Evolutionary conservation across 2,329 filamentous ascomycete genomes (phyloP).

Genomic region (Neonectria faginata): DNA sequence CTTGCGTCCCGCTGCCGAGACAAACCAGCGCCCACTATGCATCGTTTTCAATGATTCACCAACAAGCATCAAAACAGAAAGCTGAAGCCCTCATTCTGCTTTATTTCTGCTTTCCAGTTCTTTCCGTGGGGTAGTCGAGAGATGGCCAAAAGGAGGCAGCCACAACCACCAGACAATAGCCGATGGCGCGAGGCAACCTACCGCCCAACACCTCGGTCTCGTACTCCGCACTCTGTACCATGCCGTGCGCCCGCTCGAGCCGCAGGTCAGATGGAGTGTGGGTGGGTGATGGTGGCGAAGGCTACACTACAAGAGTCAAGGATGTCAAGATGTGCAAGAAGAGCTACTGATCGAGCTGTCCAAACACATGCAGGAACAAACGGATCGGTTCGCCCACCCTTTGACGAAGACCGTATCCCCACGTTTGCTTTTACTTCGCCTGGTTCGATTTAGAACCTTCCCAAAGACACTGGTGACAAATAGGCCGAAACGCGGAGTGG

Average conservation of each 20-base stretch:
- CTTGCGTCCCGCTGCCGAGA: constrained; percentile 16
- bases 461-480: constrained; percentile 3
- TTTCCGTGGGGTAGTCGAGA: background rate
- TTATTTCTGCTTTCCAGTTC: background rate
- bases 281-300: constrained; percentile 17
- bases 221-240: constrained; percentile 5
- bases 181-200: constrained; percentile 4
- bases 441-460: constrained; percentile 6
- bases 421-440: constrained; percentile 15
- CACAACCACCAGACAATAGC: constrained; percentile 19
- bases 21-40: background rate
- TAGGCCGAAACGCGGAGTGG: background rate
- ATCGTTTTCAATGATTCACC: background rate
- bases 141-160: background rate
- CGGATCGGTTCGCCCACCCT: background rate
- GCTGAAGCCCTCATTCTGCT: background rate
- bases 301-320: constrained; percentile 8
- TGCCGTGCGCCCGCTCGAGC: constrained; percentile 16
- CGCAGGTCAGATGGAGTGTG: constrained; percentile 2
- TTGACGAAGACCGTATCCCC: constrained; percentile 7
- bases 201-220: constrained; percentile 9
- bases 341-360: constrained; percentile 14
- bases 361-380: background rate
- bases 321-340: constrained; percentile 7
- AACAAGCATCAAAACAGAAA: background rate